phyloP scores from a whole-genome alignment of 2,329 filamentous ascomycete species.

The Diaporthe vaccinii region DNA sequence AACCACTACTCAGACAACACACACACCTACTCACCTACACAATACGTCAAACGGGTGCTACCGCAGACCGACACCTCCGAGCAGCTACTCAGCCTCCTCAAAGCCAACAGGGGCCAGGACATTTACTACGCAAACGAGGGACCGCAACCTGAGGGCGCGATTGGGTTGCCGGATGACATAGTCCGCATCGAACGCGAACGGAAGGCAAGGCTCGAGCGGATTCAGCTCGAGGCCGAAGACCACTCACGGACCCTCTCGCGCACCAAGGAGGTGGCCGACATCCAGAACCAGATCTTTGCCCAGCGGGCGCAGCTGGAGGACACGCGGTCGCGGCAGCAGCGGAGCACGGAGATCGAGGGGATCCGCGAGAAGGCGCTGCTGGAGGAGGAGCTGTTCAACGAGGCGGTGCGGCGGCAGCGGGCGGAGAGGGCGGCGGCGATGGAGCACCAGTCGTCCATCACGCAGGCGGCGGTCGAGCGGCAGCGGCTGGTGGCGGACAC shows the following conservation, averaged over 20 bases:
- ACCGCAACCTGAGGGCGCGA: constrained; percentile 65
- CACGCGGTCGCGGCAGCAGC: constrained; percentile 60
- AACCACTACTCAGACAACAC: constrained; percentile 67
- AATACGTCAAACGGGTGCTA: constrained; percentile 68
- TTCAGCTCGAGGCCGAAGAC: constrained; percentile 62
- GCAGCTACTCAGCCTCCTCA: constrained; percentile 62
- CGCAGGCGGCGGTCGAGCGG: constrained; percentile 60
- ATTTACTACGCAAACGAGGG: constrained; percentile 68
- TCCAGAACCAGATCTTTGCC: constrained; percentile 64
- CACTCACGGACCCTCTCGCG: constrained; percentile 62
- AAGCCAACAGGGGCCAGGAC: constrained; percentile 65
- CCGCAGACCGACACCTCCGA: constrained; percentile 52
- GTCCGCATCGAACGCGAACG: constrained; percentile 64
- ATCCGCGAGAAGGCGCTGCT: constrained; percentile 60
- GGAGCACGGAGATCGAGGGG: constrained; percentile 59
- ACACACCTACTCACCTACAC: constrained; percentile 74
- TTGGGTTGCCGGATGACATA: constrained; percentile 66
- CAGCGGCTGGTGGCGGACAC: constrained; percentile 60
- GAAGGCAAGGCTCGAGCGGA: constrained; percentile 59
- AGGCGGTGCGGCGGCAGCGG: constrained; percentile 53
- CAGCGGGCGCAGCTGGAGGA: constrained; percentile 67
- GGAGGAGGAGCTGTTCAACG: constrained; percentile 60
- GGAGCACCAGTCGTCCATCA: constrained; percentile 62
- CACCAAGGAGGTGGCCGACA: constrained; percentile 63
- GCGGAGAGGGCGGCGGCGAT: constrained; percentile 54